Conservation (phyloP, 805 yeast genomes). For the Cyberlindnera misumaiensis region DNA sequence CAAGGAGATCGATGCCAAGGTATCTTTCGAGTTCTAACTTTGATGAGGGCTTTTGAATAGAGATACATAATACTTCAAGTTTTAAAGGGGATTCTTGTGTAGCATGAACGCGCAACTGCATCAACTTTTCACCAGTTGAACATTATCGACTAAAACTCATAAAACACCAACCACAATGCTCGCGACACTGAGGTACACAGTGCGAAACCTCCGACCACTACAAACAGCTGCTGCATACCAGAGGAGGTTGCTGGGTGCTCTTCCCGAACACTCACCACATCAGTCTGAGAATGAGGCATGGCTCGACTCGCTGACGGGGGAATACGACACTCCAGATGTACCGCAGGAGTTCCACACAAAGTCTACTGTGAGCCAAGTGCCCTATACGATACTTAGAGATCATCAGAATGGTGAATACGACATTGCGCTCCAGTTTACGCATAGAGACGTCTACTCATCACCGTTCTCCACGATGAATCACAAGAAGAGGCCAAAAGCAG, state of each 20-base stretch:
- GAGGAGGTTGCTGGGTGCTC: background rate
- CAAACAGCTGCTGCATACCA: too few relatives aligned
- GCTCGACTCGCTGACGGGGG: slow-evolving; percentile 23
- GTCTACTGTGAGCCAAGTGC: slow-evolving; percentile 1
- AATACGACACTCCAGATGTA: background rate
- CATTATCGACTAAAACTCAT: too few relatives aligned
- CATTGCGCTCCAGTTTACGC: slow-evolving; percentile 11
- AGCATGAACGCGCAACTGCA: too few relatives aligned
- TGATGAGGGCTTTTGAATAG: too few relatives aligned
- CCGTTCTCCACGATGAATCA: slow-evolving; percentile 31
- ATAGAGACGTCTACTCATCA: slow-evolving; percentile 22
- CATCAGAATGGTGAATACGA: slow-evolving; percentile 3
- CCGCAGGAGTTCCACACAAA: slow-evolving; percentile 1
- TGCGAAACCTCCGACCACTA: background rate
- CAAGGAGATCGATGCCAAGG: slow-evolving; percentile 42
- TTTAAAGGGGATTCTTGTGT: too few relatives aligned
- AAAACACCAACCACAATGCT: background rate
- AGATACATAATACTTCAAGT: too few relatives aligned
- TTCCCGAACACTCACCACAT: slow-evolving; percentile 35
- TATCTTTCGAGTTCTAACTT: slow-evolving; percentile 36
- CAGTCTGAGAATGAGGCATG: slow-evolving; percentile 37
- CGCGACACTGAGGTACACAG: background rate
- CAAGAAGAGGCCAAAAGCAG: slow-evolving; percentile 38
- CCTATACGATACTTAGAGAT: slow-evolving; percentile 5
- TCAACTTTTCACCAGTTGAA: too few relatives aligned